These are phyloP conservation scores for Nannochloropsis gaditana DNA, from an alignment of 108 stramenopile species.

Conservation along the genomic window DNA sequence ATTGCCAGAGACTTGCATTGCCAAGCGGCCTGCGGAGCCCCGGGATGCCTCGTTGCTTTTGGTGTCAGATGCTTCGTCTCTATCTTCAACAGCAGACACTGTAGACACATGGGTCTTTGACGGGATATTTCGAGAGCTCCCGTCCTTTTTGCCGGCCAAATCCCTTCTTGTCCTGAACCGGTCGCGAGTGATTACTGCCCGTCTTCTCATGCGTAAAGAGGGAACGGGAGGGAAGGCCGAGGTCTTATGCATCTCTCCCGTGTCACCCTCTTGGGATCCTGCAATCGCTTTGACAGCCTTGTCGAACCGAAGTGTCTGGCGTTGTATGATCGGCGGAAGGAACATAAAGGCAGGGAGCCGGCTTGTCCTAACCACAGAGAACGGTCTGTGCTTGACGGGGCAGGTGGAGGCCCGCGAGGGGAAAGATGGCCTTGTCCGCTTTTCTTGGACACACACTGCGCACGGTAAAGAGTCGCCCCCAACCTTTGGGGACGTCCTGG, in stretches of 20 bases:
- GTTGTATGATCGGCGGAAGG: slow-evolving; percentile 9
- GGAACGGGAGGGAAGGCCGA: slow-evolving; percentile 5
- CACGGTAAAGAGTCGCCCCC: neutral
- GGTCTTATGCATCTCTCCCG: neutral
- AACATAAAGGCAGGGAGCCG: neutral
- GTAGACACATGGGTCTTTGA: slow-evolving; percentile 34
- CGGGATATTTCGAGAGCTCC: neutral
- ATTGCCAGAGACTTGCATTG: slow-evolving; percentile 47
- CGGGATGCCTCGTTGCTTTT: slow-evolving; percentile 53
- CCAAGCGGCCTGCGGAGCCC: slow-evolving; percentile 54
- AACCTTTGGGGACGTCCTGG: slow-evolving; percentile 44
- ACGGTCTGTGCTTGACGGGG: neutral
- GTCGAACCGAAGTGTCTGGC: slow-evolving; percentile 7
- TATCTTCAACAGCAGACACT: neutral
- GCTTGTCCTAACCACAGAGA: neutral
- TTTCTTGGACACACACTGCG: neutral
- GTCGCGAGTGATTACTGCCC: slow-evolving; percentile 52
- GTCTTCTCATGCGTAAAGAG: slow-evolving; percentile 35
- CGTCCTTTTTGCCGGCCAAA: neutral
- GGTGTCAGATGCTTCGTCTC: slow-evolving; percentile 26
- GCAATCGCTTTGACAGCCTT: neutral
- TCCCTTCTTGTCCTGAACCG: slow-evolving; percentile 56
- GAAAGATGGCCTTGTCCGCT: neutral
- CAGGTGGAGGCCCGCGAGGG: slow-evolving; percentile 2
- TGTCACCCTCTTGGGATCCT: neutral